A percentile compares a stretch with the other conserved stretches of the same genome.
Conservation (phyloP, 352 stramenopile species). For the Globisporangium nodosum region DNA sequence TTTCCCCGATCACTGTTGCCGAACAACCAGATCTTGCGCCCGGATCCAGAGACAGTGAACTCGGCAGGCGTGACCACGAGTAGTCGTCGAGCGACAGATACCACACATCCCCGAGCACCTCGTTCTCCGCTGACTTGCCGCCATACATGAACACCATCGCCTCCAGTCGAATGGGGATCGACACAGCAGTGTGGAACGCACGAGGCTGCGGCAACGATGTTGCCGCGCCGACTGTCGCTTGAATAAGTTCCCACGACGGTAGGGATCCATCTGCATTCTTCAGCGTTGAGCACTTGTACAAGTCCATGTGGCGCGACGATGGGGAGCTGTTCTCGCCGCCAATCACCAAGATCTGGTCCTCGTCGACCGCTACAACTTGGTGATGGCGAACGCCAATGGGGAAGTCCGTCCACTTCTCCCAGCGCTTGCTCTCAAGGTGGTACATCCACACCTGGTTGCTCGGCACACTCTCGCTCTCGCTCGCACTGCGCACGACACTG, state of each 20-base stretch:
- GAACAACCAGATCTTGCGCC: slow-evolving; percentile 64
- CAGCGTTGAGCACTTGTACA: slow-evolving; percentile 69
- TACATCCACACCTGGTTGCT: slow-evolving; percentile 63
- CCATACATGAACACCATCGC: slow-evolving; percentile 83
- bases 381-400: slow-evolving; percentile 76
- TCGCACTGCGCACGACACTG: slow-evolving; percentile 13
- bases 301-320: slow-evolving; percentile 78
- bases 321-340: slow-evolving; percentile 66
- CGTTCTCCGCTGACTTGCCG: slow-evolving; percentile 65
- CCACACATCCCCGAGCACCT: slow-evolving; percentile 73
- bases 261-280: slow-evolving; percentile 61
- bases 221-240: slow-evolving; percentile 55
- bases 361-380: slow-evolving; percentile 66
- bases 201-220: slow-evolving; percentile 57
- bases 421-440: slow-evolving; percentile 38
- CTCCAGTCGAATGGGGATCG: slow-evolving; percentile 67
- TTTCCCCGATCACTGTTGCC: slow-evolving; percentile 70
- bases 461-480: slow-evolving; percentile 1
- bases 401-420: slow-evolving; percentile 79
- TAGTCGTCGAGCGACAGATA: slow-evolving; percentile 80
- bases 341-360: slow-evolving; percentile 75
- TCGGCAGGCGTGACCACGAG: slow-evolving; percentile 71
- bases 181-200: slow-evolving; percentile 63
- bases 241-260: slow-evolving; percentile 69
- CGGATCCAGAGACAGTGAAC: slow-evolving; percentile 68